Base-by-base conservation (phyloP, 2,329 filamentous ascomycete species). In the Pestalotiopsis sp. region DNA sequence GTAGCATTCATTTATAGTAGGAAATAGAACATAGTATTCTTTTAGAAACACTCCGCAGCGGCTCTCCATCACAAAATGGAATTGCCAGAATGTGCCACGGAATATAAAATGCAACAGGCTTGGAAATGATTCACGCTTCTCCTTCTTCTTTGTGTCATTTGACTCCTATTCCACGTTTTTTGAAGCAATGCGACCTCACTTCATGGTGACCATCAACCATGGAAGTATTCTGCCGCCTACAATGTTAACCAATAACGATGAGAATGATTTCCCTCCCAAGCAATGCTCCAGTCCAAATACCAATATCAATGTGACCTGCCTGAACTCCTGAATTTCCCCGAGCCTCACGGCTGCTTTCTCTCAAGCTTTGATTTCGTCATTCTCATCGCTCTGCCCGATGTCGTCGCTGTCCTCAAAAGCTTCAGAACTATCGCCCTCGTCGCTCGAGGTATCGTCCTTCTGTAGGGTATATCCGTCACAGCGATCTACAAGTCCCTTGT, bases 401-500 rank as follows among this genome's bases (percentile, higher is more conserved):
- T 77, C 71, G 31, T 79, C 76, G 27, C 72, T 75, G 61, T 79
- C 78, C 13, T 78, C 78, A 5, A 78, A 76, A 4, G 77, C 77
- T 4, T 76, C 76, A 2, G 78, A 77, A 4, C 74, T 77, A 4
- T 76, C 77, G 13, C 75, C 77, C 31, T 77, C 41, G 66, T 45
- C 45, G 49, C 45, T 68, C 45, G 57, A 61, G 61, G 57, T 20
- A 27, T 17, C 49, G 20, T 82, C 80, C 20, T 78, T 79, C 71
- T 89, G 84, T 9, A 91, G 77, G 27, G 78, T 77, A 72, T 90
- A 91, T 7, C 85, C 86, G 0, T 85, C 84, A 38, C 86, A 87
- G 13, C 89, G 85, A 72, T 89, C 93, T 39, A 98, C 92, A 41
- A 99, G 83, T 64, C 94, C 95, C 70, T 90, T 89, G 79, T 98